Conservation (phyloP, 495 filamentous ascomycete genomes). For the Physcia stellaris region DNA sequence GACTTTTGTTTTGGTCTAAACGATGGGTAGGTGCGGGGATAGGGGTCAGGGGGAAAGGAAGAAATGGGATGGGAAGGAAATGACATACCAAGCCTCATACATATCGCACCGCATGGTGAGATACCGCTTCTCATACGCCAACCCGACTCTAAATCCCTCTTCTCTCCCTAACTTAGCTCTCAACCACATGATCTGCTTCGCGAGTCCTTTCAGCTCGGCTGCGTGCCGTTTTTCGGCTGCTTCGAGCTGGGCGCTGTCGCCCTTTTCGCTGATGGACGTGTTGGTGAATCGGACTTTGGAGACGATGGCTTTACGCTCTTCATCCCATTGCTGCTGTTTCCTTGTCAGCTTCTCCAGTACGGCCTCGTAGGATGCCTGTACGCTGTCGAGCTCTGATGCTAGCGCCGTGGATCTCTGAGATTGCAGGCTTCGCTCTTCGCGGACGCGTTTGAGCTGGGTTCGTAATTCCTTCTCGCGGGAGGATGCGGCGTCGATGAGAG, state of each 20-base stretch:
- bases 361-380: conserved; percentile 40
- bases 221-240: conserved; percentile 48
- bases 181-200: conserved; percentile 82
- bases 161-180: conserved; percentile 65
- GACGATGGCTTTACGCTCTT: conserved; percentile 30
- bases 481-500: conserved; percentile 24
- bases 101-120: conserved; percentile 67
- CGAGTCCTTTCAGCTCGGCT: conserved; percentile 70
- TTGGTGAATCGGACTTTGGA: conserved; percentile 31
- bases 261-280: conserved; percentile 17
- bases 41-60: conserved; percentile 4
- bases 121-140: conserved; percentile 68
- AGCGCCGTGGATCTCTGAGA: conserved; percentile 34
- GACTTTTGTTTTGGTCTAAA: conserved; percentile 14
- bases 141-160: conserved; percentile 58
- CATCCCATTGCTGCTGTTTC: conserved; percentile 31
- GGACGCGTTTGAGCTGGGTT: conserved; percentile 37
- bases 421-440: conserved; percentile 42
- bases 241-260: conserved; percentile 16
- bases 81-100: conserved; percentile 72
- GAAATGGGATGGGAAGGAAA: conserved; percentile 9
- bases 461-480: conserved; percentile 40
- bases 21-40: too few relatives aligned
- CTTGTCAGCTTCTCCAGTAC: conserved; percentile 31
- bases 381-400: conserved; percentile 36